Percentiles rank a stretch among this genome's conserved stretches.
These are phyloP conservation scores for Daldinia concentrica DNA, from an alignment of 495 filamentous ascomycete species.

Conservation along the genomic window DNA sequence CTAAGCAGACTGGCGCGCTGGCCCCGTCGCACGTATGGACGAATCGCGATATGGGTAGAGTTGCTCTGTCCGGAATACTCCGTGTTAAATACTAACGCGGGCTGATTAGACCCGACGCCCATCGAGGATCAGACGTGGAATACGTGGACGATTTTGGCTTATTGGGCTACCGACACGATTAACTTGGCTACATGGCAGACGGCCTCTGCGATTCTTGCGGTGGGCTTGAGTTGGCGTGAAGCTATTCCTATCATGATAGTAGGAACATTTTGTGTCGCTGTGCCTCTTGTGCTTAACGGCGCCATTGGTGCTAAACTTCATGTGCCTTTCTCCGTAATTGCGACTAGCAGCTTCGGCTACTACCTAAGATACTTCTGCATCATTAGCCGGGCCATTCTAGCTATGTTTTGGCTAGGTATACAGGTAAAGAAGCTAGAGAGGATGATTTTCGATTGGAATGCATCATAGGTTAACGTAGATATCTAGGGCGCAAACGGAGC, in stretches of 20 bases:
- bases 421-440: slow-evolving; percentile 31
- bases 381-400: slow-evolving; percentile 71
- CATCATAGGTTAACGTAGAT: neutral
- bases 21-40: slow-evolving; percentile 61
- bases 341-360: slow-evolving; percentile 73
- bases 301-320: slow-evolving; percentile 70
- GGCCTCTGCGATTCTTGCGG: slow-evolving; percentile 67
- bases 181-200: slow-evolving; percentile 70
- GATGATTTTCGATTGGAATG: neutral
- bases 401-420: slow-evolving; percentile 78
- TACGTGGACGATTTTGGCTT: slow-evolving; percentile 60
- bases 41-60: slow-evolving; percentile 50
- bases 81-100: slow-evolving; percentile 15
- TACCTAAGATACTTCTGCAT: slow-evolving; percentile 75
- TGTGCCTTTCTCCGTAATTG: slow-evolving; percentile 73
- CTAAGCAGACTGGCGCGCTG: slow-evolving; percentile 59
- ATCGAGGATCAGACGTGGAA: slow-evolving; percentile 61
- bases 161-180: slow-evolving; percentile 73
- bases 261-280: slow-evolving; percentile 68
- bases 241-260: slow-evolving; percentile 68
- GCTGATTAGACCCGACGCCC: slow-evolving; percentile 54
- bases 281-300: slow-evolving; percentile 71
- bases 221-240: slow-evolving; percentile 70
- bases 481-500: slow-evolving; percentile 70
- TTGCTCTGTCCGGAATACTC: slow-evolving; percentile 6